These are phyloP conservation scores for Cenococcum geophilum DNA, from an alignment of 495 filamentous ascomycete species.

Conservation along the genomic window DNA sequence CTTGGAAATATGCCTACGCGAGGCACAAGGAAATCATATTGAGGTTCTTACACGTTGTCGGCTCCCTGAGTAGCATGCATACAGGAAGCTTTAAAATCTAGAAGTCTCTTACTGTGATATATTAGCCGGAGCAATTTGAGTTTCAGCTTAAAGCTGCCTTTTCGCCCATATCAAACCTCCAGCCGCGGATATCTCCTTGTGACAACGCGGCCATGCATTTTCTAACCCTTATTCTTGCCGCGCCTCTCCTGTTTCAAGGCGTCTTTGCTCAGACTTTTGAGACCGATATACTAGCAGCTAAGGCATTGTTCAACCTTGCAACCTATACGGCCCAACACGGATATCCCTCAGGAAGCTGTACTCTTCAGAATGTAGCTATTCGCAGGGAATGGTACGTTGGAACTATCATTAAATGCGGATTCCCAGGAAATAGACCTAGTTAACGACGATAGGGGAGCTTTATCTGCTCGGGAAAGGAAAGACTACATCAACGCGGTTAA, in stretches of 20 bases:
- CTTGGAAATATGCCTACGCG: not conserved
- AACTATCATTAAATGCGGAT: not conserved
- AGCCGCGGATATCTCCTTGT: not conserved
- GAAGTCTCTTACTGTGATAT: not conserved
- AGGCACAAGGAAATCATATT: not conserved
- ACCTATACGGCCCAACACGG: conserved; percentile 22
- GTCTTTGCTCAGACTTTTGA: not conserved
- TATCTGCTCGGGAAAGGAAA: conserved; percentile 46
- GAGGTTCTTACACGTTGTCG: not conserved
- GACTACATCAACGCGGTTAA: conserved; percentile 58
- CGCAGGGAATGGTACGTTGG: conserved; percentile 37
- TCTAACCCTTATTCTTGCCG: not conserved
- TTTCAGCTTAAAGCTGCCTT: not conserved
- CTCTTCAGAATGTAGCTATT: conserved; percentile 32
- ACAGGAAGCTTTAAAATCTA: not conserved
- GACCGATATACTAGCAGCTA: conserved; percentile 24
- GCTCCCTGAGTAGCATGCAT: not conserved
- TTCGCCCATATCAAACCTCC: not conserved
- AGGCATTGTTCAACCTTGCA: conserved; percentile 31
- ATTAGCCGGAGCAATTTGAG: not conserved
- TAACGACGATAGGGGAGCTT: conserved; percentile 42
- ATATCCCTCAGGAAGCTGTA: conserved; percentile 32
- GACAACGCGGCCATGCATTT: not conserved
- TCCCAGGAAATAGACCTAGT: conserved; percentile 2
- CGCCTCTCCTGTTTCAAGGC: not conserved